Evolutionary conservation across 805 yeast species (phyloP), one percentile per base, ranked within the genome.

Genomic region (Metschnikowia santaceciliae): DNA sequence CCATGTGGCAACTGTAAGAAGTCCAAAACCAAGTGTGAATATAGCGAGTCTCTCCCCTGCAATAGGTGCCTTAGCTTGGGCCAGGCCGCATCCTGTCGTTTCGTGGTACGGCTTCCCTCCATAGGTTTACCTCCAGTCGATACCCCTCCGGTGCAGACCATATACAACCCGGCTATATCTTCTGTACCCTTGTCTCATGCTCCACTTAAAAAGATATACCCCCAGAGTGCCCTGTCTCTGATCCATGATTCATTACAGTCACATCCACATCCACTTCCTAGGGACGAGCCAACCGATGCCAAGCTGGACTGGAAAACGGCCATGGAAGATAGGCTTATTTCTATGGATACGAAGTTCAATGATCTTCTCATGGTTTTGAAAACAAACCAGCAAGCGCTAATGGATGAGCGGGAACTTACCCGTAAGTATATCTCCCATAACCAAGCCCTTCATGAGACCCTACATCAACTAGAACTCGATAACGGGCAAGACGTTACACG

Each of bases 1-100:
- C 89, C 90, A 3, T 84, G 90, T 63, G 72, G 80, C 22, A 73
- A 75, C 57, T 84, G 90, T 62, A 76, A 86, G 50, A 72, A 72
- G 59, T 73, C 84, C 20, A 84, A 84, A 64, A 83, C 84, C 26
- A 82, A 77, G 63, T 84, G 90, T 58, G 75, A 74, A 36, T 81
- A 81, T 58, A 58, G 69, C 5, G 70, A 68, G 2, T 56, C 64
- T 2, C 65, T 78, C 47, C 83, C 84, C 1, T 84, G 90, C 62
- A 78, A 76, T 54, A 62, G 88, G 50, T 84, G 90, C 61, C 55
- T 70, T 14, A 73, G 75, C 36, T 74, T 70, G 17, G 79, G 79
- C 15, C 70, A 79, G 30, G 77, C 75, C 3, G 54, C 59, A 15
- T 59, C 60, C 42, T 84, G 90, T 58, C 77, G 78, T 32, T 83